Base-by-base conservation (phyloP, 306 rosid genomes). In the Pueraria montana region DNA sequence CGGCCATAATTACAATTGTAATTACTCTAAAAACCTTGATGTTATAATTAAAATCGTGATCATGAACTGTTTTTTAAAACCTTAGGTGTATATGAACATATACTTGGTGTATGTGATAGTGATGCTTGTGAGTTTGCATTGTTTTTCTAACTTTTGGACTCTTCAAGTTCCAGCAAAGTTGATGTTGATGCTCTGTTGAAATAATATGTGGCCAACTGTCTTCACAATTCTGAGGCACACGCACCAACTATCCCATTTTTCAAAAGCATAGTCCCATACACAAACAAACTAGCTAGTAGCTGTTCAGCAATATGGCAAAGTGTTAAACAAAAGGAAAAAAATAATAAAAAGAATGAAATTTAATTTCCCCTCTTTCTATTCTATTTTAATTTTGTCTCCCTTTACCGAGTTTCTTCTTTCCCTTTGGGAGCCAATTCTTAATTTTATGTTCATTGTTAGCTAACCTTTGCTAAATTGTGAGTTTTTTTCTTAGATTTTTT, bases 131-230 rank as follows among this genome's bases (percentile, higher is more conserved):
- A 14, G 62, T 32, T 79, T 46, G 43, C 82, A 36, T 80, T 59
- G 69, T 27, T 70, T 55, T 14, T 13, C 2, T 18, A 46, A 56
- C 14, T 42, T 34, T 65, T 61, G 36, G 45, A 48, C 20, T 74
- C 64, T 73, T 66, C 20, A 74, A 56, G 75, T 24, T 68, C 46
- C 87, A 80, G 66, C 52, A 74, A 73, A 32, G 84, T 55, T 77
- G 86, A 84, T 62, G 65, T 10, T 58, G 87, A 74, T 70, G 53
- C 13, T 48, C 17, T 45, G 65, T 74, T 55, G 36, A 71, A 79
- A 77, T 52, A 76, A 87, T 70, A 11, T 76, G 50, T 68, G 72
- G 85, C 86, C 87, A 88, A 86, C 82, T 85, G 83, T 77, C 75
- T 83, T 69, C 73, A 76, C 32, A 53, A 78, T 72, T 75, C 34